Evolutionary conservation across 2,329 filamentous ascomycete genomes (phyloP).

Genomic region (Thelonectria olida): DNA sequence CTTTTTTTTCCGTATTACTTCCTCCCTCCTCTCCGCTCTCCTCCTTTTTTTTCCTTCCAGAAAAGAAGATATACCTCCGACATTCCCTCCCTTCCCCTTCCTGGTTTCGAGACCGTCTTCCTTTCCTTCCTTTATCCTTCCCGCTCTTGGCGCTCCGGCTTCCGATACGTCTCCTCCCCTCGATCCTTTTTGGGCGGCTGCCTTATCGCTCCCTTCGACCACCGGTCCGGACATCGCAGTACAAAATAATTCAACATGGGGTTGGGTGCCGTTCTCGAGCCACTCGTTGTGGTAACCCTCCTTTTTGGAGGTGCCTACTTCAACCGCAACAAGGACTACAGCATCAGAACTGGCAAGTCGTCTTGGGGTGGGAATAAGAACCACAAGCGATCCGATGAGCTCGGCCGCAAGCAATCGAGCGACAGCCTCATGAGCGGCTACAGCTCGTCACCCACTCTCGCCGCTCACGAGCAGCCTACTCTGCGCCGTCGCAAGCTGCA

Average conservation of each 20-base stretch:
- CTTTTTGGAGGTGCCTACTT: constrained; percentile 56
- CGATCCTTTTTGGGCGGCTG: not conserved
- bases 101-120: not conserved
- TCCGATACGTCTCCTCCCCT: not conserved
- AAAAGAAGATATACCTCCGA: no score
- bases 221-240: not conserved
- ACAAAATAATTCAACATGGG: constrained; percentile 42
- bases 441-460: constrained; percentile 40
- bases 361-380: constrained; percentile 25
- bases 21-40: not conserved
- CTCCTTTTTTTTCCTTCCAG: not conserved
- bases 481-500: constrained; percentile 47
- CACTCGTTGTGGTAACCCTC: constrained; percentile 53
- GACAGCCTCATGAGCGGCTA: constrained; percentile 39
- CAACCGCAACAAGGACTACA: constrained; percentile 53
- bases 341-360: constrained; percentile 36
- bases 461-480: constrained; percentile 39
- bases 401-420: constrained; percentile 34
- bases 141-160: not conserved
- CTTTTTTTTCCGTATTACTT: not conserved
- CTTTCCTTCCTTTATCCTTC: not conserved
- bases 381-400: constrained; percentile 45
- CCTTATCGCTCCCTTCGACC: not conserved
- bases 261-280: constrained; percentile 52
- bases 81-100: no score